These are phyloP conservation scores for Populus simonii DNA, from an alignment of 345 rosid species.

Conservation along the genomic window DNA sequence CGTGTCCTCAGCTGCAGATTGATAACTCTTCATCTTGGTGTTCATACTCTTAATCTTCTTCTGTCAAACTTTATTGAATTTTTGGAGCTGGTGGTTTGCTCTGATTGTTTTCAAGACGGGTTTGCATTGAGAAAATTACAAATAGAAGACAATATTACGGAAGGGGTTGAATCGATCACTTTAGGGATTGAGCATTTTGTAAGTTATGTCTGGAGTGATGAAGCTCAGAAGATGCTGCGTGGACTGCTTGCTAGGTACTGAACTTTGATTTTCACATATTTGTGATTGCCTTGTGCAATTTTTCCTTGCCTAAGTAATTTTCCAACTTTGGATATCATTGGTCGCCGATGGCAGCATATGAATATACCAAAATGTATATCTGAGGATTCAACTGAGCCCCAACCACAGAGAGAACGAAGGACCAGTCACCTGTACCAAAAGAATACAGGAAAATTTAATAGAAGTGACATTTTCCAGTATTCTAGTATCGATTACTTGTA, in stretches of 20 bases:
- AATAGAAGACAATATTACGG: neutral
- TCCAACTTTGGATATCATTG: neutral
- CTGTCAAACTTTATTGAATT: neutral
- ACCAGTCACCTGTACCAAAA: neutral
- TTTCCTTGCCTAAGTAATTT: neutral
- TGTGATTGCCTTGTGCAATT: neutral
- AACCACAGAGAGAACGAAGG: neutral
- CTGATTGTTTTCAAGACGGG: neutral
- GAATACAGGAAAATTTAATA: neutral
- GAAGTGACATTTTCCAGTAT: neutral
- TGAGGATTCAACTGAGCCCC: neutral
- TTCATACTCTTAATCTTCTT: slow-evolving; percentile 20
- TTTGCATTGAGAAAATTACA: slow-evolving; percentile 5
- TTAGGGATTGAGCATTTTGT: neutral
- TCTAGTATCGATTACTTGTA: neutral
- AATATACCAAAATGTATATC: neutral
- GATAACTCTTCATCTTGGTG: slow-evolving; percentile 45
- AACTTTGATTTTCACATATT: neutral
- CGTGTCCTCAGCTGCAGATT: slow-evolving; percentile 65
- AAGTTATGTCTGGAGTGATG: neutral
- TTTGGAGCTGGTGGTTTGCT: neutral
- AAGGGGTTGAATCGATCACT: neutral
- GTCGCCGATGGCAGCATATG: neutral
- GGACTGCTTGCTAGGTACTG: neutral
- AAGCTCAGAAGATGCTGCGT: neutral